These are phyloP conservation scores for Eleusine indica DNA, from an alignment of 176 grass and related monocot species.

Conservation along the genomic window DNA sequence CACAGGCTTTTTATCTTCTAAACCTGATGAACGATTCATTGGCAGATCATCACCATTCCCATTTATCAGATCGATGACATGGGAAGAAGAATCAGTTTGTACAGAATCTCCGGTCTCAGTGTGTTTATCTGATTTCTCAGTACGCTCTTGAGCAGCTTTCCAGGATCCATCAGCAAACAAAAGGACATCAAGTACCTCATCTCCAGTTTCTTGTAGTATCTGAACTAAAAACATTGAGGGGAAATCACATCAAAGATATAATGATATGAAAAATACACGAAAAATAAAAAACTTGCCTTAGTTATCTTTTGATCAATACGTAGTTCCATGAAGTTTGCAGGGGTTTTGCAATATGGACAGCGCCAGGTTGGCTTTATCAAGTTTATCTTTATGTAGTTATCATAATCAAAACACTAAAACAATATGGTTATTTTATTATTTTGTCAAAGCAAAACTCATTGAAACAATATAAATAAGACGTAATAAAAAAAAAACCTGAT, in stretches of 20 bases:
- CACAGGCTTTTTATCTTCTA: constrained; percentile 82
- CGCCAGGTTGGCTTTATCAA: constrained; percentile 84
- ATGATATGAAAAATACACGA: constrained; percentile 13
- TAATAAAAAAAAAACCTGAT: constrained; percentile 59
- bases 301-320: constrained; percentile 81
- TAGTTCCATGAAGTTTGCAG: constrained; percentile 65
- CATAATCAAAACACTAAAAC: constrained; percentile 94
- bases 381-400: constrained; percentile 94
- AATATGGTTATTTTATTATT: constrained; percentile 28
- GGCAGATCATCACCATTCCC: constrained; percentile 44
- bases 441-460: not conserved
- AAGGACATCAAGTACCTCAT: constrained; percentile 54
- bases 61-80: constrained; percentile 77
- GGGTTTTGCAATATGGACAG: constrained; percentile 84
- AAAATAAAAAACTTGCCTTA: constrained; percentile 64
- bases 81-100: constrained; percentile 36
- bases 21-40: constrained; percentile 31
- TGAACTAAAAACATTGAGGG: constrained; percentile 34
- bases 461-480: constrained; percentile 32
- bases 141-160: constrained; percentile 58
- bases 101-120: constrained; percentile 24
- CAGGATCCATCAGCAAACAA: constrained; percentile 83
- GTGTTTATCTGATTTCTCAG: constrained; percentile 50
- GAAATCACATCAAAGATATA: constrained; percentile 24
- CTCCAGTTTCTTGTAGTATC: constrained; percentile 73